A percentile compares a stretch with the other conserved stretches of the same genome.
phyloP scores from a whole-genome alignment of 257 asterid genomes.

The Solanum bulbocastanum region DNA sequence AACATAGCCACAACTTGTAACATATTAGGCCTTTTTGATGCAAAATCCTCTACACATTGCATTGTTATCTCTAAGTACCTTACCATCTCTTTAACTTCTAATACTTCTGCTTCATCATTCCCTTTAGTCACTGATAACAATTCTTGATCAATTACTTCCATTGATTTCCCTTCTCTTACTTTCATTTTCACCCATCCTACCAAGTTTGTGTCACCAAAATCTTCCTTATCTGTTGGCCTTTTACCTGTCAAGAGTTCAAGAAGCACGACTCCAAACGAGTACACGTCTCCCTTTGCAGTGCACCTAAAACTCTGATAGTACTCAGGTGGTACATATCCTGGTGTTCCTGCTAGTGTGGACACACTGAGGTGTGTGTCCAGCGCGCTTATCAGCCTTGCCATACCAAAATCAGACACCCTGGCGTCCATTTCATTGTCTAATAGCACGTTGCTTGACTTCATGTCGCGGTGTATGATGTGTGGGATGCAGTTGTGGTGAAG shows the following conservation, averaged over 20 bases:
- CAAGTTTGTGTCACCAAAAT: slow-evolving; percentile 83
- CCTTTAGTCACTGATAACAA: slow-evolving; percentile 32
- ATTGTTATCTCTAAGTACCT: slow-evolving; percentile 69
- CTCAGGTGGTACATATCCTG: slow-evolving; percentile 96
- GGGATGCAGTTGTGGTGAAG: slow-evolving; percentile 98
- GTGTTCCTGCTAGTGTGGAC: slow-evolving; percentile 86
- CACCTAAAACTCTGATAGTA: slow-evolving; percentile 95
- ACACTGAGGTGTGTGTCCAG: slow-evolving; percentile 87
- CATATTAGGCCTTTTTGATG: slow-evolving; percentile 87
- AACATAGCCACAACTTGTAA: slow-evolving; percentile 90
- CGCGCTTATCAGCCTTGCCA: slow-evolving; percentile 90
- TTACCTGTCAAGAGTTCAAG: slow-evolving; percentile 79
- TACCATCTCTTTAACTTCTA: slow-evolving; percentile 80
- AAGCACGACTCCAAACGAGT: slow-evolving; percentile 75
- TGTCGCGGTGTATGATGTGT: slow-evolving; percentile 84
- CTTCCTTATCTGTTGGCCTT: slow-evolving; percentile 92
- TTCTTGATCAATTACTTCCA: slow-evolving; percentile 71
- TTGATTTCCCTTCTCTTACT: slow-evolving; percentile 82
- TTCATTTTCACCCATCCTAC: slow-evolving; percentile 95
- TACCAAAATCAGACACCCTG: slow-evolving; percentile 85
- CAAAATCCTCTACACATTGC: slow-evolving; percentile 90
- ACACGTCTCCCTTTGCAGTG: slow-evolving; percentile 87
- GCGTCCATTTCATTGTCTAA: slow-evolving; percentile 76
- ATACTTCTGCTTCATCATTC: slow-evolving; percentile 57
- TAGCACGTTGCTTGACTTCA: slow-evolving; percentile 89